phyloP scores from a whole-genome alignment of 2,329 filamentous ascomycete genomes.

The Fragosphaeria purpurea region DNA sequence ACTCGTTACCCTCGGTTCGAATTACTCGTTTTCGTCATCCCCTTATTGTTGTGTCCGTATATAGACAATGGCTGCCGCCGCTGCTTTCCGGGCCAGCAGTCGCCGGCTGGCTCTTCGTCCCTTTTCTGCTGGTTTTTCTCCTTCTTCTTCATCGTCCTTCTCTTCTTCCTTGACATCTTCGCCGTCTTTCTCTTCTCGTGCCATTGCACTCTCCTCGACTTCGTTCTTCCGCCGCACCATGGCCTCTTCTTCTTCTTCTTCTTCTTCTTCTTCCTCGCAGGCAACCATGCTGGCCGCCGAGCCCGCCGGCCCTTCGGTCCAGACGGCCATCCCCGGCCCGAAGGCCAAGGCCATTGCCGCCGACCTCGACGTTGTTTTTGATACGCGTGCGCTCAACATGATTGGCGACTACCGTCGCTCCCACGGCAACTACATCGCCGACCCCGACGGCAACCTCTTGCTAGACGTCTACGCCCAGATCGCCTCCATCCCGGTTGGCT shows the following conservation, averaged over 20 bases:
- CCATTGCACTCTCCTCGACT: background rate
- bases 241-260: slow-evolving; percentile 9
- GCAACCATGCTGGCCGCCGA: slow-evolving; percentile 25
- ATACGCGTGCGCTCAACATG: slow-evolving; percentile 79
- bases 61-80: slow-evolving; percentile 10
- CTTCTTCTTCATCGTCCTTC: background rate
- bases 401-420: slow-evolving; percentile 65
- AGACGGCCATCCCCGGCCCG: slow-evolving; percentile 63
- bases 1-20: slow-evolving; percentile 3
- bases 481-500: slow-evolving; percentile 82
- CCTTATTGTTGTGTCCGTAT: background rate
- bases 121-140: slow-evolving; percentile 2
- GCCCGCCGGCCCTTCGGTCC: slow-evolving; percentile 41
- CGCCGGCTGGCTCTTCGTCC: slow-evolving; percentile 5
- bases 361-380: slow-evolving; percentile 69
- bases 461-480: slow-evolving; percentile 86
- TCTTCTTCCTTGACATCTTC: background rate
- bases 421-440: slow-evolving; percentile 70
- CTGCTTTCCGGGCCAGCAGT: slow-evolving; percentile 8
- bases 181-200: background rate
- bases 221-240: slow-evolving; percentile 7
- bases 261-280: slow-evolving; percentile 15
- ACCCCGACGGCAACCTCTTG: slow-evolving; percentile 60
- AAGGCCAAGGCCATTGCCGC: slow-evolving; percentile 58
- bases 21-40: slow-evolving; percentile 6